A percentile compares a stretch with the other conserved stretches of the same genome.
phyloP scores from a whole-genome alignment of 2,329 filamentous ascomycete genomes.

The Plenodomus lindquistii region DNA sequence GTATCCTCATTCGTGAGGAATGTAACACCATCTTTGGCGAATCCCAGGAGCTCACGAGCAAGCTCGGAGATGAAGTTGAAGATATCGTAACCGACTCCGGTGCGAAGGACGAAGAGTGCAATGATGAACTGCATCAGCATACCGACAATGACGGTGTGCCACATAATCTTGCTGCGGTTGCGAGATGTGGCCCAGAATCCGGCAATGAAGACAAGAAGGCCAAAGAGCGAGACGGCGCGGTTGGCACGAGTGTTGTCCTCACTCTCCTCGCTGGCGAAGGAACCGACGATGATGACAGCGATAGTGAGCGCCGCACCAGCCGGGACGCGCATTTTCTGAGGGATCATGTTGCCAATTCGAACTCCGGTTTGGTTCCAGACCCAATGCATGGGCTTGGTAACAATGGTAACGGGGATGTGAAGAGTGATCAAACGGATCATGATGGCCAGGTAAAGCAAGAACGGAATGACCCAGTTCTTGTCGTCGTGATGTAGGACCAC shows the following conservation, averaged over 20 bases:
- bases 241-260: constrained; percentile 78
- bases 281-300: constrained; percentile 74
- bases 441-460: constrained; percentile 77
- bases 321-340: constrained; percentile 66
- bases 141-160: constrained; percentile 72
- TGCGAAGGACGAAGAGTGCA: constrained; percentile 84
- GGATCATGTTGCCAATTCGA: constrained; percentile 63
- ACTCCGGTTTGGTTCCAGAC: constrained; percentile 70
- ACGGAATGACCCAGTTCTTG: constrained; percentile 81
- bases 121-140: constrained; percentile 89
- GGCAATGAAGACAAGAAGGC: constrained; percentile 71
- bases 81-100: constrained; percentile 79
- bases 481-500: constrained; percentile 73
- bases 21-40: constrained; percentile 70
- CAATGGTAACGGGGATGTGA: constrained; percentile 68
- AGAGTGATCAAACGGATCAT: constrained; percentile 74
- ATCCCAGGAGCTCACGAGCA: constrained; percentile 74
- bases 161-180: constrained; percentile 61
- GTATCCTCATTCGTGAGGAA: constrained; percentile 67
- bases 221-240: constrained; percentile 79
- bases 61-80: constrained; percentile 85
- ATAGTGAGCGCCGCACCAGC: constrained; percentile 67
- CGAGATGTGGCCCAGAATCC: constrained; percentile 72
- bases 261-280: constrained; percentile 72
- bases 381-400: constrained; percentile 68